Conservation (phyloP, 345 rosid genomes). For the Kandelia obovata region DNA sequence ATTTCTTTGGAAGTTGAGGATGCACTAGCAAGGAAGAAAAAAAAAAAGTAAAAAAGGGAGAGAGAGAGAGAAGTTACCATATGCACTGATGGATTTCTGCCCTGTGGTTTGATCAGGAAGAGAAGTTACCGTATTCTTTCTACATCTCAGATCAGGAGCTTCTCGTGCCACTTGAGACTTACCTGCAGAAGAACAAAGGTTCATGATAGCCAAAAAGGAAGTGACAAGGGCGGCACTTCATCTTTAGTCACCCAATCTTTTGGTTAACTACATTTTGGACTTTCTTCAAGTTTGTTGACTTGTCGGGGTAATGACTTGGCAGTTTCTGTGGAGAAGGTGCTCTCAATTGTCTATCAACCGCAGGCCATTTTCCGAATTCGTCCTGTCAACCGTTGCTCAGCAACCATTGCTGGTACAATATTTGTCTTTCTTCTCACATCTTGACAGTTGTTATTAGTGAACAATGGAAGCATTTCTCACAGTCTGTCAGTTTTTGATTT, state of each 20-base stretch:
- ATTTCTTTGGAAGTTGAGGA: too few species aligned
- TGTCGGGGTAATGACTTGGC: slow-evolving; percentile 22
- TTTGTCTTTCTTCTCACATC: neutral
- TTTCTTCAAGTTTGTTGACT: slow-evolving; percentile 8
- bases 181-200: slow-evolving; percentile 83
- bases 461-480: neutral
- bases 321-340: slow-evolving; percentile 95
- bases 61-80: too few species aligned
- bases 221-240: neutral
- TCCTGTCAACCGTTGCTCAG: slow-evolving; percentile 80
- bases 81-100: neutral
- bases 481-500: too few species aligned
- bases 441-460: neutral
- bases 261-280: neutral
- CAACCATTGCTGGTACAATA: slow-evolving; percentile 75
- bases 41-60: too few species aligned
- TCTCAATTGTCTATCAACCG: slow-evolving; percentile 87
- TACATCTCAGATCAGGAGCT: slow-evolving; percentile 79
- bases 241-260: neutral
- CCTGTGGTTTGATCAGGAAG: slow-evolving; percentile 46
- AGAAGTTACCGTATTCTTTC: slow-evolving; percentile 75
- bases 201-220: neutral
- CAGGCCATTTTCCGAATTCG: slow-evolving; percentile 94
- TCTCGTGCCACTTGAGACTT: slow-evolving; percentile 59
- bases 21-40: too few species aligned